These are phyloP conservation scores for Dryadomyces quercus-mongolicae DNA, from an alignment of 2,329 filamentous ascomycete genomes.

Conservation along the genomic window DNA sequence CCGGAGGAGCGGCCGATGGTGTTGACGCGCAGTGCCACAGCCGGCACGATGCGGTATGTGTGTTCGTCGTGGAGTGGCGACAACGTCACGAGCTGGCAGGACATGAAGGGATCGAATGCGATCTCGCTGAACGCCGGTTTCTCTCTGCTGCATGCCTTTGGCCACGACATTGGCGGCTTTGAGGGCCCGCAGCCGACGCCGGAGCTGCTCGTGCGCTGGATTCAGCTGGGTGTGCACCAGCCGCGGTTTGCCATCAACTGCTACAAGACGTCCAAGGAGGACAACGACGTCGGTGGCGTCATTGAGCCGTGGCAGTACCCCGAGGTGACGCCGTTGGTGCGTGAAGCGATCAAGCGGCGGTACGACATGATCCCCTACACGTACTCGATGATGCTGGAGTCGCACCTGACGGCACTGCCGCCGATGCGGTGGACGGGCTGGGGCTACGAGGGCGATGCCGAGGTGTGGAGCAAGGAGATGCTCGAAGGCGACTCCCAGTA, in stretches of 20 bases:
- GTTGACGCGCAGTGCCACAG: slow-evolving; percentile 57
- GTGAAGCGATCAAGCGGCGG: slow-evolving; percentile 54
- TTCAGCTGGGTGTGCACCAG: slow-evolving; percentile 59
- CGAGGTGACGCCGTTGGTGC: slow-evolving; percentile 48
- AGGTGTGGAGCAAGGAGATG: slow-evolving; percentile 50
- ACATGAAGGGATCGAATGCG: slow-evolving; percentile 61
- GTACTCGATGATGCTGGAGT: slow-evolving; percentile 52
- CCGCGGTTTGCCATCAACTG: slow-evolving; percentile 67
- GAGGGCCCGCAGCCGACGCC: slow-evolving; percentile 61
- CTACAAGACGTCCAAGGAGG: slow-evolving; percentile 56
- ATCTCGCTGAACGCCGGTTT: slow-evolving; percentile 56
- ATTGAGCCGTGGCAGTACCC: slow-evolving; percentile 74
- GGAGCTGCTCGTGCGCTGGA: slow-evolving; percentile 60
- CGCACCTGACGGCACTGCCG: slow-evolving; percentile 47
- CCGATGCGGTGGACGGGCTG: slow-evolving; percentile 63
- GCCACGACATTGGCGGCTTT: slow-evolving; percentile 66
- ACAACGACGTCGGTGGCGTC: slow-evolving; percentile 57
- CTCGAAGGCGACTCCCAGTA: slow-evolving; percentile 56
- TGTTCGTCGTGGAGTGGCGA: slow-evolving; percentile 66
- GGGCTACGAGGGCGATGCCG: slow-evolving; percentile 55
- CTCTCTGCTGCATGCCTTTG: slow-evolving; percentile 54
- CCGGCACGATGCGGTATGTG: slow-evolving; percentile 58
- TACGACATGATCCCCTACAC: slow-evolving; percentile 63
- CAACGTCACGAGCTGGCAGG: slow-evolving; percentile 62
- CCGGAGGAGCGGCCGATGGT: slow-evolving; percentile 54